Evolutionary conservation across 208 protist species (phyloP).

Genomic region (Acanthamoeba pearcei): DNA sequence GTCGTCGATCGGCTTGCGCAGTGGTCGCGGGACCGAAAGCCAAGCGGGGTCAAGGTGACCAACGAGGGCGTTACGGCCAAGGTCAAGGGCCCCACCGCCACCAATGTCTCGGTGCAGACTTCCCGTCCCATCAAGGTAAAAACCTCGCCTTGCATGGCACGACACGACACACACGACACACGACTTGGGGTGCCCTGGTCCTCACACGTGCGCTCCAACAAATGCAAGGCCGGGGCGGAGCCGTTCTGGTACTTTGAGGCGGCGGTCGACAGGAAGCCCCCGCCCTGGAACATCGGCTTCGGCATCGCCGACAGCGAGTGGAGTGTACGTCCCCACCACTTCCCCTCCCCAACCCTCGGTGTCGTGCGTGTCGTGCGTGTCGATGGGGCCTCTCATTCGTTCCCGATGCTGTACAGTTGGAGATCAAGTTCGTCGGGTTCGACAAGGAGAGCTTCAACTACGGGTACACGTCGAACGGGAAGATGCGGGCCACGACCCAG

Average conservation of each 20-base stretch:
- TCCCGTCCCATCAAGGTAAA: neutral
- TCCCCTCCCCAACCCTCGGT: neutral
- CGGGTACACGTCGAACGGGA: constrained; percentile 69
- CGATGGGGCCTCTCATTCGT: neutral
- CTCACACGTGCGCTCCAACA: neutral
- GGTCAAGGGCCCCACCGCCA: constrained; percentile 47
- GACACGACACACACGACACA: too few species aligned
- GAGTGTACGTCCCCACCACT: neutral
- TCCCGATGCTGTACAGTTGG: neutral
- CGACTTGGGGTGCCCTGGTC: too few species aligned
- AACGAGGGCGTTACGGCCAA: constrained; percentile 40
- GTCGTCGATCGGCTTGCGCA: neutral
- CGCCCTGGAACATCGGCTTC: constrained; percentile 65
- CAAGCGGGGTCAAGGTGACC: constrained; percentile 49
- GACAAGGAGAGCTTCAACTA: constrained; percentile 67
- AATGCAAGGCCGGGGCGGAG: neutral
- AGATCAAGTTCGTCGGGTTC: constrained; percentile 70
- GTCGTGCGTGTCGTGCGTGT: neutral
- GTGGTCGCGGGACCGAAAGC: constrained; percentile 62
- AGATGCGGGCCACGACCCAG: constrained; percentile 44
- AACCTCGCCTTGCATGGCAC: neutral
- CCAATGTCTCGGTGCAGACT: constrained; percentile 47
- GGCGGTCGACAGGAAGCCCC: constrained; percentile 19
- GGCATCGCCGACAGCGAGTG: constrained; percentile 60
- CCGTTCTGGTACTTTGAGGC: constrained; percentile 62